Evolutionary conservation across 345 rosid species (phyloP).

Genomic region (Ailanthus altissimus): DNA sequence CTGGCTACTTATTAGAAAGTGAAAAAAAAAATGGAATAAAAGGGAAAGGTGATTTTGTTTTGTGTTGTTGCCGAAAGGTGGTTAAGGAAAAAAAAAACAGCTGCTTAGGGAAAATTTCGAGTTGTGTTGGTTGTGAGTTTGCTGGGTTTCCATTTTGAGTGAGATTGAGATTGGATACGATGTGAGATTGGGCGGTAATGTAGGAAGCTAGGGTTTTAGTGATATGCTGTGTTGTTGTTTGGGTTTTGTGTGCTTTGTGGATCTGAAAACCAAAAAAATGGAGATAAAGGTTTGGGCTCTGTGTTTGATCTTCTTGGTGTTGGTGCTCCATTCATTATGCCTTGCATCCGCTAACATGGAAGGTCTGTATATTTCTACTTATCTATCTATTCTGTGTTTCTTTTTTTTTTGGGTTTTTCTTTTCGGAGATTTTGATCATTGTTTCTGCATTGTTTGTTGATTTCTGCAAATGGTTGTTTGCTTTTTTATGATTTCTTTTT

Average conservation of each 20-base stretch:
- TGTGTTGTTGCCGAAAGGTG: neutral
- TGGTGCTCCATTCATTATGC: constrained; percentile 51
- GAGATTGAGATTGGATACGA: constrained; percentile 33
- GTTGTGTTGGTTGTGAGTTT: neutral
- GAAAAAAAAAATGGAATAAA: neutral
- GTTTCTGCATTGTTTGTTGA: constrained; percentile 12
- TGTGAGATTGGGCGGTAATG: constrained; percentile 31
- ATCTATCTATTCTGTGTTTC: neutral
- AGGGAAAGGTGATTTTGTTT: neutral
- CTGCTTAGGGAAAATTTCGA: neutral
- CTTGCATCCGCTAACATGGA: constrained; percentile 72
- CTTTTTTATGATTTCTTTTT: neutral
- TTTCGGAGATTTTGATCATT: constrained; percentile 24
- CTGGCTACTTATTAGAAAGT: constrained; percentile 5
- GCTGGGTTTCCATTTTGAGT: neutral
- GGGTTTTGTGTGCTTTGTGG: constrained; percentile 57
- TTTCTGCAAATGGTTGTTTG: constrained; percentile 14
- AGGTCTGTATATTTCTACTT: constrained; percentile 45
- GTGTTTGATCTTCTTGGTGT: constrained; percentile 56
- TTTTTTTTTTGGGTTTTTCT: constrained; percentile 11
- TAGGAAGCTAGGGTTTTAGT: constrained; percentile 35
- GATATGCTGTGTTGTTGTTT: constrained; percentile 48
- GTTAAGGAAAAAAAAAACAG: neutral
- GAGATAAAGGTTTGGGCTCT: constrained; percentile 43
- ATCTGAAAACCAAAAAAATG: constrained; percentile 56